Base-by-base conservation (phyloP, 306 rosid genomes). In the Rosa multiflora region DNA sequence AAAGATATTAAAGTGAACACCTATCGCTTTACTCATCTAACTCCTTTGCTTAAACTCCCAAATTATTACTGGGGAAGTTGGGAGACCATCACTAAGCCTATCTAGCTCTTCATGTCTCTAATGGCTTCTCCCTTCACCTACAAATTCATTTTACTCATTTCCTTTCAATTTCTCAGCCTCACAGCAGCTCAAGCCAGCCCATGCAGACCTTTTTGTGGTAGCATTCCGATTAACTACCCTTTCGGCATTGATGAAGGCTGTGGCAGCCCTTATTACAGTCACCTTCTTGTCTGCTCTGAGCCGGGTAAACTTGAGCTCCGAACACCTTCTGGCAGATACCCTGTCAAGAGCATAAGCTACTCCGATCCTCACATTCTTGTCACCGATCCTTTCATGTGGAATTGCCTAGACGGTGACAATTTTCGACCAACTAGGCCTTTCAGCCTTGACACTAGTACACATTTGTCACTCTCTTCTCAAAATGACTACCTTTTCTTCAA, bases 241-340 rank as follows among this genome's bases (percentile, higher is more conserved):
- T 95, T 95, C 8, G 90, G 98, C 72, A 87, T 95, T 10, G 99
- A 91, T 51, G 97, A 92, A 61, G 99, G 99, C 1, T 95, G 99
- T 48, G 99, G 99, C 77, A 95, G 97, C 84, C 90, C 97, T 1
- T 90, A 92, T 73, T 95, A 90, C 85, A 66, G 91, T 8, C 89
- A 87, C 93, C 86, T 90, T 32, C 84, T 95, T 0, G 61, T 58
- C n/a, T 95, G 99, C 88, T 83, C 98, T 1, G 78, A 81, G 5
- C 43, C 89, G 0, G 80, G 75, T 21, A 84, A 81, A 18, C 97
- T 95, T 17, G 90, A 91, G 56, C 96, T 95, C 66, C 85, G 94
- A 79, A 92, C 98, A 53, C 93, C 99, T 37, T 89, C 99, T 0
- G 97, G 98, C 3, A 87, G 82, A 73, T 95, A 90, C 81, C 87